Base-by-base conservation (phyloP, 192 early-diverging fungal species). In the Fimicolochytrium jonesii region DNA sequence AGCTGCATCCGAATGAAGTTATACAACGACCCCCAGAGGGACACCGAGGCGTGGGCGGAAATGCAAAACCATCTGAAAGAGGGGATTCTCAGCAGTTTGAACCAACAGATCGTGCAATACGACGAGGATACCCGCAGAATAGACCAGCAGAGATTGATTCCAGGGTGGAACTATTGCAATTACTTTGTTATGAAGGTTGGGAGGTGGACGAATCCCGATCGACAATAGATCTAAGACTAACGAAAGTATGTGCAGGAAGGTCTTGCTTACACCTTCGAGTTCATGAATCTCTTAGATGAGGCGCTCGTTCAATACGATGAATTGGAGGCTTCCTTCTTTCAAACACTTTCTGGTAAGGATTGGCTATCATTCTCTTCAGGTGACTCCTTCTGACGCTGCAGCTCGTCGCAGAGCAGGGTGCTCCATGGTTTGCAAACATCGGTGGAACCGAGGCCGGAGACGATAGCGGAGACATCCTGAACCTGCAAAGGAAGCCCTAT, bases 101-200 rank as follows among this genome's bases (percentile, higher is more conserved):
- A 87, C 60, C 77, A 79, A 56, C 86, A 90, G 20, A 85, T 99
- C 9, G 51, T 81, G 53, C 89, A 87, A 41, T 89, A 89, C 55
- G 91, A 97, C 62, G 93, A 88, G 31, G 94, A 96, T 71, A 92
- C 91, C 20, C 74, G 91, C 6, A 77, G 90, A 22, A 61, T 96
- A 43, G 97, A 99, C 46, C 83, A 89, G 28, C 94, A 97, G 69
- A 75, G 97, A 44, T 78, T 94, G 54, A 83, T 98, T 74, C 94
- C 95, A 5, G 97, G 97, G 0, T 99, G 97, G 97, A 99, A 99
- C 70, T 99, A 96, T 72, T 98, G 95, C 70, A 87, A 83, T 44
- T 97, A 93, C 69, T 99, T 99, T 68, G 85, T 97, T 42, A 68
- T 95, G 49, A 99, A 99, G 74, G 86, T 88, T 52, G 41, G 18